These are phyloP conservation scores for Dimocarpus longan DNA, from an alignment of 345 rosid species.

Conservation along the genomic window DNA sequence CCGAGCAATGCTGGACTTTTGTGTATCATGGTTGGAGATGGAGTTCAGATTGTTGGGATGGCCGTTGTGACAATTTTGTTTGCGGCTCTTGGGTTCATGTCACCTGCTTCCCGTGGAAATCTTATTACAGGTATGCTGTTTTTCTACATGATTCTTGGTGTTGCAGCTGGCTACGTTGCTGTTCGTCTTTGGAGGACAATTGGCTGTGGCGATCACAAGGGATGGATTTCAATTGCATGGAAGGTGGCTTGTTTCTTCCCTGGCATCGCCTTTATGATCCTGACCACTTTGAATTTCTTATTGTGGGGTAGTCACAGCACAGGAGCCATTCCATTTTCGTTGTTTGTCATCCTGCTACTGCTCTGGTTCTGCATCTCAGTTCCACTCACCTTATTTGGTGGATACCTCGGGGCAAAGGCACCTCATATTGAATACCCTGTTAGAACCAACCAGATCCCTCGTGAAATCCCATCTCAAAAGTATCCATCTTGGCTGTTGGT, in stretches of 20 bases:
- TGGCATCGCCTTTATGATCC: conserved; percentile 65
- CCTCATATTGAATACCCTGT: conserved; percentile 73
- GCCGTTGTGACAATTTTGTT: conserved; percentile 67
- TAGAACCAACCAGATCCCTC: conserved; percentile 75
- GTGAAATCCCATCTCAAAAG: conserved; percentile 73
- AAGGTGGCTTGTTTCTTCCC: conserved; percentile 78
- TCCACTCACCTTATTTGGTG: conserved; percentile 71
- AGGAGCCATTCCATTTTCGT: conserved; percentile 71
- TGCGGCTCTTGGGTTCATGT: conserved; percentile 83
- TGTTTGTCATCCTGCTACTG: conserved; percentile 50
- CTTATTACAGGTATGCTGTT: conserved; percentile 74
- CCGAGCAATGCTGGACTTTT: conserved; percentile 57
- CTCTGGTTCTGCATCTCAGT: conserved; percentile 76
- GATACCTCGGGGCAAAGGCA: conserved; percentile 65
- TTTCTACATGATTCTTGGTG: conserved; percentile 72
- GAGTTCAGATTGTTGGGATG: conserved; percentile 81
- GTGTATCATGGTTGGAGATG: conserved; percentile 75
- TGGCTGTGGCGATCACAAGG: conserved; percentile 55
- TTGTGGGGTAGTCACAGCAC: conserved; percentile 74
- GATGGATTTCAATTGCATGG: conserved; percentile 74
- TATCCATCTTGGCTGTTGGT: conserved; percentile 81
- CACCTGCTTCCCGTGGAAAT: conserved; percentile 78
- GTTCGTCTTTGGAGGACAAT: conserved; percentile 75
- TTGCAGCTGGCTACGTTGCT: conserved; percentile 71
- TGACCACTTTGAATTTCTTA: conserved; percentile 60